phyloP scores from a whole-genome alignment of 1,284 basidiomycete genomes.

The Ustilago crameri region DNA sequence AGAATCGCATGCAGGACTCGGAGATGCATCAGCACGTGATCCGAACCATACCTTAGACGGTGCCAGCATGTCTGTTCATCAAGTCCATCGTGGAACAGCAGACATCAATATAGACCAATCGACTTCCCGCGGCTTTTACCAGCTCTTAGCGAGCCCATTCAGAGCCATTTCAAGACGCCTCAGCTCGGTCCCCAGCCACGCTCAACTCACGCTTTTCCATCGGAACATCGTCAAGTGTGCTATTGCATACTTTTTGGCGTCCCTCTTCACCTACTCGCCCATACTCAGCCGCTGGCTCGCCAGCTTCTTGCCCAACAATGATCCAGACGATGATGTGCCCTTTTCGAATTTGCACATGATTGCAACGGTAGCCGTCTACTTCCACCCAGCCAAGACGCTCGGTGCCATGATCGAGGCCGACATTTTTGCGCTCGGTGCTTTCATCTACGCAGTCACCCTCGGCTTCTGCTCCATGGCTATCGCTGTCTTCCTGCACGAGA shows the following conservation, averaged over 20 bases:
- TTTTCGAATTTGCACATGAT: slow-evolving; percentile 84
- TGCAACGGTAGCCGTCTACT: slow-evolving; percentile 79
- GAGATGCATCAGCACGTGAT: no score
- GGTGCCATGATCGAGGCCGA: slow-evolving; percentile 92
- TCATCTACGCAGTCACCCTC: slow-evolving; percentile 79
- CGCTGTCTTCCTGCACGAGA: slow-evolving; percentile 69
- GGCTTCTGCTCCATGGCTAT: slow-evolving; percentile 77
- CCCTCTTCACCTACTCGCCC: slow-evolving; percentile 90
- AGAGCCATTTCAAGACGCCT: slow-evolving; percentile 71
- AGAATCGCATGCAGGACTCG: background rate
- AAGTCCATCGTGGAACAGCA: background rate
- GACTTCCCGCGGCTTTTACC: background rate
- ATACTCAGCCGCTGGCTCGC: slow-evolving; percentile 65
- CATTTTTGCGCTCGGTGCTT: slow-evolving; percentile 78
- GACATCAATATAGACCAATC: background rate
- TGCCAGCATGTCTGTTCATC: background rate
- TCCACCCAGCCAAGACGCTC: slow-evolving; percentile 76
- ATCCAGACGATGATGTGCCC: slow-evolving; percentile 53
- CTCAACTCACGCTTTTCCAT: slow-evolving; percentile 71
- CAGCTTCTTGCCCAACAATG: slow-evolving; percentile 56
- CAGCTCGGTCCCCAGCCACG: slow-evolving; percentile 72
- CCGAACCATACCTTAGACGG: background rate
- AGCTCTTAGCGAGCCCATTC: slow-evolving; percentile 1
- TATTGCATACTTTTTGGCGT: slow-evolving; percentile 87
- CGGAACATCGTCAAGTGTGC: slow-evolving; percentile 88